Evolutionary conservation across 345 rosid genomes (phyloP).

Genomic region (Trapa incisa): DNA sequence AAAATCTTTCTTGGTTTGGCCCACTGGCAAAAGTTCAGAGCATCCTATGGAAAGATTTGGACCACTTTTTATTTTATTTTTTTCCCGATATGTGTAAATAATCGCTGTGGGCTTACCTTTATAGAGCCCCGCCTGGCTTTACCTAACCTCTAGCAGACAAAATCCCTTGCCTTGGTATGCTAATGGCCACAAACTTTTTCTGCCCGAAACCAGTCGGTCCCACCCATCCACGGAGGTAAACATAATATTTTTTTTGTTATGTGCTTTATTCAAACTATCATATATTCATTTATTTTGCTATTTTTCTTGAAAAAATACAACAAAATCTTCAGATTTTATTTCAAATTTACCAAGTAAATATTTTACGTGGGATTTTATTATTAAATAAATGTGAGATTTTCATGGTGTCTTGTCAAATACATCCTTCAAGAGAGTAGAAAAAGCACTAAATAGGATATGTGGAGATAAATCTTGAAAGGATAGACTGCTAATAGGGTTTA

Average conservation of each 20-base stretch:
- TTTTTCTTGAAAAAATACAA: too few species aligned
- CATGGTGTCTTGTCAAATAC: too few species aligned
- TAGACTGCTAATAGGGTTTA: too few species aligned
- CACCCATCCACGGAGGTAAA: background rate
- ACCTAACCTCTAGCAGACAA: background rate
- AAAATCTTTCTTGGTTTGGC: background rate
- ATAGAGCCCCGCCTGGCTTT: background rate
- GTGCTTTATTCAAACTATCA: background rate
- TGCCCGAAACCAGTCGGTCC: background rate
- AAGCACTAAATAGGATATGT: too few species aligned
- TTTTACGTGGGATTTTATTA: too few species aligned
- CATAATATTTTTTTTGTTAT: too few species aligned
- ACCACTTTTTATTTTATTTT: background rate
- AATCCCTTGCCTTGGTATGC: background rate
- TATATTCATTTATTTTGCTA: background rate
- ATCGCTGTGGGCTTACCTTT: background rate
- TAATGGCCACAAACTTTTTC: too few species aligned
- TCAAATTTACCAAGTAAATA: too few species aligned
- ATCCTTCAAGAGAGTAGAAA: too few species aligned
- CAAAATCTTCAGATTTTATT: too few species aligned
- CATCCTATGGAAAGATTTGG: slow-evolving; percentile 11
- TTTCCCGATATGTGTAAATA: background rate
- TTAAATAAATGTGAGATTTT: too few species aligned
- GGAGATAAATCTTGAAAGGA: too few species aligned
- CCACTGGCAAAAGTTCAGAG: slow-evolving; percentile 2